Base-by-base conservation (phyloP, 768 basidiomycete genomes). In the Pisolithus microcarpus region DNA sequence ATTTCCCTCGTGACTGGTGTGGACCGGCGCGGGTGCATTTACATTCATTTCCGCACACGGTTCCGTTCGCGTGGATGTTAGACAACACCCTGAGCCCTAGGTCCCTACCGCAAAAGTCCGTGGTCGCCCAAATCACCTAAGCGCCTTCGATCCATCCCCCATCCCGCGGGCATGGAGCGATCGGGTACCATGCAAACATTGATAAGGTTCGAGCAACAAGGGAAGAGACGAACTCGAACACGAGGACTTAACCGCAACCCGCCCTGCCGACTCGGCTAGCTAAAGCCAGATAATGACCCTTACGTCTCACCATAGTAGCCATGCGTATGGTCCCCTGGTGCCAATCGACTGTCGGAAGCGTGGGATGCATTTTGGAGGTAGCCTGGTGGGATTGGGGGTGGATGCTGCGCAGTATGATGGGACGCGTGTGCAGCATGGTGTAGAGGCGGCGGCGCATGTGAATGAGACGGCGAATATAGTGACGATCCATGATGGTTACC, bases 311-410 rank as follows among this genome's bases (percentile, higher is more conserved):
- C 62, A 38, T 67, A 67, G 52, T 67, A 67, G 44, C 43, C 47
- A 46, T 67, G 65, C 51, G 66, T 38, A 48, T 61, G 57, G 10
- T 67, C 65, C 19, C 61, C 53, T 30, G 59, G 66, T 0, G 51
- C 37, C 9, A 65, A 56, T 28, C 69, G 16, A 50, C 65, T 63
- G 13, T 69, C 65, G 3, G 65, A 44, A 9, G 56, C 66, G 30
- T 59, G 67, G 2, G 63, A 50, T 23, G 65, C 67, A 37, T 65
- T 67, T 2, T 67, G 55, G 28, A 69, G 49, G 46, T 64, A 67
- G 38, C 46, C 45, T 11, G 65, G 58, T 3, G 67, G 64, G 49
- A 68, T 34, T 18, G 65, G 56, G 1, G 64, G 50, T 10, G 62
- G 67, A 16, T 65, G 55, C 23, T 44, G 43, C 16, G 43, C 24